Evolutionary conservation across 2,329 filamentous ascomycete species (phyloP), one percentile per base, ranked within the genome.

Genomic region (Stachybotrys chartarum): DNA sequence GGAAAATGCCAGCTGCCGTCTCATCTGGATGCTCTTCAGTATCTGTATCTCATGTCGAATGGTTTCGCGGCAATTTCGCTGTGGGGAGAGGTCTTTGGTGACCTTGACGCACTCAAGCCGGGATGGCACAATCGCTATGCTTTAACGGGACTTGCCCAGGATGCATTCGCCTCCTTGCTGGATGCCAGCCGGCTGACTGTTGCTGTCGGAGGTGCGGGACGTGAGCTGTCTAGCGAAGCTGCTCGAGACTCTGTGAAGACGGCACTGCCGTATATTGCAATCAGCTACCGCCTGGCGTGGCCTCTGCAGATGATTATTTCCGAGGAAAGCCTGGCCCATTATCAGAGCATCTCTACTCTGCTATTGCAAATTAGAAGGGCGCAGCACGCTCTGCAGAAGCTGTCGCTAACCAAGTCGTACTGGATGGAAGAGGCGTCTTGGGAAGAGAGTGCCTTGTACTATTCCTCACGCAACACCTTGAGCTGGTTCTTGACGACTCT

Each of bases 101-200:
- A 87, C 51, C 80, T 97, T 49, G 88, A 94, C 61, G 76, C 73
- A 1, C 63, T 79, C 16, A 78, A 74, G 66, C 70, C 65, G 6
- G 74, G 73, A 42, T 97, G 91, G 92, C 86, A 87, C 58, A 91
- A 97, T 67, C 83, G 85, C 18, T 96, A 93, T 64, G 79, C 88
- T 1, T 75, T 97, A 31, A 94, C 88, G 0, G 90, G 92, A 60
- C 72, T 91, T 2, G 85, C 87, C 1, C 88, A 91, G 56, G 85
- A 86, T 55, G 84, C 88, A 0, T 91, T 91, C 66, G 78, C 82
- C 1, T 61, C 71, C 0, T 72, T 74, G 1, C 70, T 89, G 1
- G 82, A 91, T 54, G 62, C 77, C 2, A 81, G 85, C 51, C 81
- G 83, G 18, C 71, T 96, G 8, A 78, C 82, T 3, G 80, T 90